These are phyloP conservation scores for Chamaecrista fasciculata DNA, from an alignment of 306 rosid species.

Conservation along the genomic window DNA sequence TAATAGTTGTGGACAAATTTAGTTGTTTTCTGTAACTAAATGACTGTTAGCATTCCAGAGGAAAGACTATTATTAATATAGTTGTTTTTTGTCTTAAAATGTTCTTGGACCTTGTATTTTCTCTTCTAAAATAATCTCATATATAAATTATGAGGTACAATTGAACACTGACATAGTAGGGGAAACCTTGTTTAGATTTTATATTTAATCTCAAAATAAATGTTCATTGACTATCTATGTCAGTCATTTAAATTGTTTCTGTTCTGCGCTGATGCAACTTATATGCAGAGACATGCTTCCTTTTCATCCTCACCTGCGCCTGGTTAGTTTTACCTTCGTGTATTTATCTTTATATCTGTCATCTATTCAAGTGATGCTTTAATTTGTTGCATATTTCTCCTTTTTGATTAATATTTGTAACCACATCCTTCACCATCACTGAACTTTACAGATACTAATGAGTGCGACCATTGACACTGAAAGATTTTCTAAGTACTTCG, in stretches of 20 bases:
- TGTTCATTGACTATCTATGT: not conserved
- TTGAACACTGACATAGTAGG: not conserved
- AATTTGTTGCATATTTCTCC: constrained; percentile 10
- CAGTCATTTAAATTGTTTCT: constrained; percentile 1
- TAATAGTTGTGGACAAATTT: too few species aligned
- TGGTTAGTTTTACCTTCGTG: constrained; percentile 62
- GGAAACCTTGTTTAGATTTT: not conserved
- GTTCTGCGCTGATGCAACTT: constrained; percentile 26
- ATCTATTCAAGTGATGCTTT: not conserved
- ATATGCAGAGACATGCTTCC: constrained; percentile 89
- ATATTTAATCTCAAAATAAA: not conserved
- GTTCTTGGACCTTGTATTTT: not conserved
- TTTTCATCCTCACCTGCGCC: constrained; percentile 59
- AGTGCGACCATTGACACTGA: constrained; percentile 88
- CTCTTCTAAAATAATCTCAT: not conserved
- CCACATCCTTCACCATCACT: not conserved
- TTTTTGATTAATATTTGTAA: constrained; percentile 12
- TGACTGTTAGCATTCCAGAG: too few species aligned
- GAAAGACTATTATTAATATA: too few species aligned
- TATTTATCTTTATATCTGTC: constrained; percentile 27
- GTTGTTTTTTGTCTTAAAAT: not conserved
- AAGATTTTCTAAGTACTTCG: constrained; percentile 90
- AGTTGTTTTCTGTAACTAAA: too few species aligned
- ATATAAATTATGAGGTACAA: not conserved
- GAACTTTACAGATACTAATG: constrained; percentile 73